These are phyloP conservation scores for Populus pruinosa DNA, from an alignment of 345 rosid species.

Conservation along the genomic window DNA sequence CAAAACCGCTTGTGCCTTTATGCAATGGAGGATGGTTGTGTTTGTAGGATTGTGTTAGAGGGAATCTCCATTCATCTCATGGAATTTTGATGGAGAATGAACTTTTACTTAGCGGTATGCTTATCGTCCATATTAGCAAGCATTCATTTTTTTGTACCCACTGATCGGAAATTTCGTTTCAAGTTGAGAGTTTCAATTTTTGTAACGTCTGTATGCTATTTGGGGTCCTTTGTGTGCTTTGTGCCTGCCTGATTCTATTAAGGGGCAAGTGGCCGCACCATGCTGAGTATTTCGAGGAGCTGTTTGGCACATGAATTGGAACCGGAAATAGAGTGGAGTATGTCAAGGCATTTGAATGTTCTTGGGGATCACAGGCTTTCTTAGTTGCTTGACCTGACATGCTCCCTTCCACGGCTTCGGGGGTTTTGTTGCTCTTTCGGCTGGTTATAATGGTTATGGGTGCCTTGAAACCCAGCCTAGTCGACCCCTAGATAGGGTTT, in stretches of 20 bases:
- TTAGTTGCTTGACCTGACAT: neutral
- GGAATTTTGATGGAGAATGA: conserved; percentile 12
- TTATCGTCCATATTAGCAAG: neutral
- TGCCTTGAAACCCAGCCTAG: neutral
- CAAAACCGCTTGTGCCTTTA: neutral
- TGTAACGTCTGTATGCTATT: neutral
- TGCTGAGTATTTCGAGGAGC: neutral
- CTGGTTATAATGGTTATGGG: neutral
- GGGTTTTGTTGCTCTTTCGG: neutral
- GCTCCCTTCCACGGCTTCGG: neutral
- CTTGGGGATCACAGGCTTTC: neutral
- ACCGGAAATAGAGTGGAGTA: no score
- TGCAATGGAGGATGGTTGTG: conserved; percentile 9
- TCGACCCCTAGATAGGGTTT: no score
- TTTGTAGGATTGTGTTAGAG: conserved; percentile 1
- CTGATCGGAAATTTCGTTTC: neutral
- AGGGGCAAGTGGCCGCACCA: neutral
- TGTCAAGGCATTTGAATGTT: neutral
- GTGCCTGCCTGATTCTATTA: neutral
- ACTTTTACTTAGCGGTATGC: neutral
- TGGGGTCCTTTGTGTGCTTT: neutral
- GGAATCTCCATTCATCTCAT: neutral
- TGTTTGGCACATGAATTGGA: no score
- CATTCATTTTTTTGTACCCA: neutral
- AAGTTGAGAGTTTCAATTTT: neutral